Percentiles rank a stretch among this genome's conserved stretches.
phyloP scores from a whole-genome alignment of 2,329 filamentous ascomycete genomes.

The Xylaria sp. region DNA sequence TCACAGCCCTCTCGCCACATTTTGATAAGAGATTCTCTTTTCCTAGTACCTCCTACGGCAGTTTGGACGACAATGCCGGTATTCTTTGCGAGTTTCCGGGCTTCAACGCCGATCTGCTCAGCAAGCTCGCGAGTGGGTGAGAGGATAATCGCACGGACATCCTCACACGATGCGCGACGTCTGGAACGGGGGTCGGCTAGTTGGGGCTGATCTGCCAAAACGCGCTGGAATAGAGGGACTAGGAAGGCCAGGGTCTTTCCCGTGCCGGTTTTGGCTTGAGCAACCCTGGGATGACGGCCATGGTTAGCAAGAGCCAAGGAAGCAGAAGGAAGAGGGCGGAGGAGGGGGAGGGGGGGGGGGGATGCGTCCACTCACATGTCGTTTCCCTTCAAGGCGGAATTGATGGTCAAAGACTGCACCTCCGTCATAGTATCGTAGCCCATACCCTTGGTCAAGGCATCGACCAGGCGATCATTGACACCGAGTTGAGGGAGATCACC shows the following conservation, averaged over 20 bases:
- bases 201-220: constrained; percentile 71
- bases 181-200: constrained; percentile 62
- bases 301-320: constrained; percentile 42
- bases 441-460: constrained; percentile 77
- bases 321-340: too few relatives aligned
- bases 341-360: not conserved
- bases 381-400: constrained; percentile 78
- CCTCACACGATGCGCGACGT: constrained; percentile 55
- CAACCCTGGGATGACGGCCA: constrained; percentile 67
- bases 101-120: constrained; percentile 84
- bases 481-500: constrained; percentile 57
- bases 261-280: constrained; percentile 96
- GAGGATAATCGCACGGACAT: constrained; percentile 76
- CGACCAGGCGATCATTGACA: constrained; percentile 73
- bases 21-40: constrained; percentile 71
- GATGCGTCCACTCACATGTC: constrained; percentile 74
- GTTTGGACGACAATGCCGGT: constrained; percentile 76
- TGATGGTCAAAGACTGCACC: constrained; percentile 87
- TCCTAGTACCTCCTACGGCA: constrained; percentile 93
- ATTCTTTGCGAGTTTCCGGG: constrained; percentile 70
- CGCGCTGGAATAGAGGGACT: constrained; percentile 83
- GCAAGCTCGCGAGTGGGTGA: constrained; percentile 85
- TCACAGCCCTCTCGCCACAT: constrained; percentile 85
- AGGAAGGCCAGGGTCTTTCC: constrained; percentile 97
- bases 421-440: constrained; percentile 88